Base-by-base conservation (phyloP, 2,329 filamentous ascomycete species). In the Xylaria sp. region DNA sequence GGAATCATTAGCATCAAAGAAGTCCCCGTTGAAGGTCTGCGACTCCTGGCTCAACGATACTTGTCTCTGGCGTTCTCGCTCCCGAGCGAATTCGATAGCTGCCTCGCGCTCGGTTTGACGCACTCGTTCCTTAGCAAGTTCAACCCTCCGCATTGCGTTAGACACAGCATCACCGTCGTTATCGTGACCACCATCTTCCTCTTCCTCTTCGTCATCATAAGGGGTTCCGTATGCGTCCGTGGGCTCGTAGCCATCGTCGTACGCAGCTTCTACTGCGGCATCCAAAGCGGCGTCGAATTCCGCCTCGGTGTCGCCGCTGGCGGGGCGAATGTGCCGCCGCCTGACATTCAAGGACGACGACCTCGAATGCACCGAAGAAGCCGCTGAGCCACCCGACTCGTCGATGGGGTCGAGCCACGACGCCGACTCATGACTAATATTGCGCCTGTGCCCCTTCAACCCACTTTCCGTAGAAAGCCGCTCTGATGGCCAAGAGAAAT, bases 331-430 rank as follows among this genome's bases (percentile, higher is more conserved):
- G 60, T 89, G 87, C 66, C 88, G 90, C 59, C 88, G 81, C 57
- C 84, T 81, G 44, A 89, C 74, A 40, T 85, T 82, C 54, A 87
- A 74, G 1, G 88, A 90, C 1, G 90, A 92, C 3, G 88, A 86
- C 44, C 90, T 81, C 0, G 92, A 96, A 69, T 92, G 90, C 1
- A 91, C 80, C 0, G 92, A 96, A 1, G 90, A 91, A 2, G 83
- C 80, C 2, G 86, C 87, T 1, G 92, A 96, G 17, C 84, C 88
- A 34, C 88, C 90, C 19, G 92, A 96, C 64, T 96, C 92, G 69
- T 96, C 90, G 52, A 95, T 94, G 1, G 91, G 93, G 68, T 96
- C 91, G n/a, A 96, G 74, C 92, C 92, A 96, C 1, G 92, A 96
- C 48, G 89, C 91, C 4, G 90, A 91, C 68, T 92, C 90, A 57